phyloP scores from a whole-genome alignment of 2,329 filamentous ascomycete genomes.

The Ophidiomyces ophidiicola region DNA sequence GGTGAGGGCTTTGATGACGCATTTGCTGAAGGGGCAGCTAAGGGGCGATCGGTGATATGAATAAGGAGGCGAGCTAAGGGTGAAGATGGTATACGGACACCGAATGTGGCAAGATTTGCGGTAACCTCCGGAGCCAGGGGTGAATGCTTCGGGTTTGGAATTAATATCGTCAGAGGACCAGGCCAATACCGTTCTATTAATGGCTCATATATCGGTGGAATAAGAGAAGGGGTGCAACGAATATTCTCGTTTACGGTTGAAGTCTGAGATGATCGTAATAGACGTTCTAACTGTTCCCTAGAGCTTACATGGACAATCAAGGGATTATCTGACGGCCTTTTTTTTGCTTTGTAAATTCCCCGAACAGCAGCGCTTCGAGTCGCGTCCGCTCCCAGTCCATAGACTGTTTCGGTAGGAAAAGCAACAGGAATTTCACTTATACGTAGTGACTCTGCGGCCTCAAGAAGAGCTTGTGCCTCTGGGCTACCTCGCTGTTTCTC shows the following conservation, averaged over 20 bases:
- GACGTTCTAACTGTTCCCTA: slow-evolving; percentile 56
- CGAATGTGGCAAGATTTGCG: slow-evolving; percentile 71
- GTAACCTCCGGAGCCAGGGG: slow-evolving; percentile 83
- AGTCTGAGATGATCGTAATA: slow-evolving; percentile 39
- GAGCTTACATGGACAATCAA: slow-evolving; percentile 87
- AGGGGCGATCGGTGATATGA: slow-evolving; percentile 58
- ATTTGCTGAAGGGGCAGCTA: slow-evolving; percentile 89
- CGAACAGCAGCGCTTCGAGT: slow-evolving; percentile 70
- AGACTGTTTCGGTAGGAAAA: slow-evolving; percentile 96
- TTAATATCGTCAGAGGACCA: slow-evolving; percentile 78
- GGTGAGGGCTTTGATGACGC: slow-evolving; percentile 87
- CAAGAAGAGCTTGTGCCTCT: slow-evolving; percentile 43
- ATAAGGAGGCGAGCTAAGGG: slow-evolving; percentile 82
- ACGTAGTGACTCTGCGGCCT: slow-evolving; percentile 55
- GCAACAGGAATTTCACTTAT: slow-evolving; percentile 65
- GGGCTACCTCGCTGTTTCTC: slow-evolving; percentile 28
- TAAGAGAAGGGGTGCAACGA: slow-evolving; percentile 25
- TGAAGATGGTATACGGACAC: slow-evolving; percentile 76
- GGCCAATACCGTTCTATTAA: slow-evolving; percentile 85
- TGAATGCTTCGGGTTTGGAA: slow-evolving; percentile 60
- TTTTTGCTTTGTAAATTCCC: slow-evolving; percentile 89
- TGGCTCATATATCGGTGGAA: slow-evolving; percentile 65
- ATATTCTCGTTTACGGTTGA: slow-evolving; percentile 14
- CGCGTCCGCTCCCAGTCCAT: slow-evolving; percentile 91
- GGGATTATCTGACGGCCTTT: slow-evolving; percentile 83